Percentiles rank a stretch among this genome's conserved stretches.
phyloP scores from a whole-genome alignment of 2,329 filamentous ascomycete genomes.

The Didymosphaeria variabile region DNA sequence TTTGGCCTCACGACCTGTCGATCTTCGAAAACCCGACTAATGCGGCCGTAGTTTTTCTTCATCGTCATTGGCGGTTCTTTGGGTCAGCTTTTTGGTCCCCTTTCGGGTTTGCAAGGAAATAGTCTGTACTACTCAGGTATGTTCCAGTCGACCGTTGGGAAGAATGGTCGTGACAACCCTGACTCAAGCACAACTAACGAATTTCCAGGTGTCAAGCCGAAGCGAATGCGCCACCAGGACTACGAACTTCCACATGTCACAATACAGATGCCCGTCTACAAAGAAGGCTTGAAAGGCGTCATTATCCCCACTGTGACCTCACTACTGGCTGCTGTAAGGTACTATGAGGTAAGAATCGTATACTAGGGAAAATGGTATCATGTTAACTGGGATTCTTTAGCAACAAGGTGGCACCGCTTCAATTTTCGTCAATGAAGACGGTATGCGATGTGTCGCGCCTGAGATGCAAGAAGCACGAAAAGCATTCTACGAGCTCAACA shows the following conservation, averaged over 20 bases:
- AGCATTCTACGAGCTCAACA: constrained; percentile 59
- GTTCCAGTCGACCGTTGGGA: too few species aligned
- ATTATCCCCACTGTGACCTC: constrained; percentile 80
- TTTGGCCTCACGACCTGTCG: not conserved
- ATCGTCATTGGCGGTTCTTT: constrained; percentile 52
- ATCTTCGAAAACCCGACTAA: constrained; percentile 17
- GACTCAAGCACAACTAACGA: not conserved
- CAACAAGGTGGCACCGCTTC: constrained; percentile 67
- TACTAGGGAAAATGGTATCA: too few species aligned
- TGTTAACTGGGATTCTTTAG: constrained; percentile 21
- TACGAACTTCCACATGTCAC: constrained; percentile 70
- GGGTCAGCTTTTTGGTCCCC: constrained; percentile 62
- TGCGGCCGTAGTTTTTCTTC: constrained; percentile 26
- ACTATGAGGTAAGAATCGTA: constrained; percentile 42
- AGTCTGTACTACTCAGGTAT: constrained; percentile 37
- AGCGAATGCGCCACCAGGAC: constrained; percentile 25
- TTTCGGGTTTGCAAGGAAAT: constrained; percentile 35
- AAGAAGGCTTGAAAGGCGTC: constrained; percentile 77
- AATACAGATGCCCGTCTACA: constrained; percentile 87
- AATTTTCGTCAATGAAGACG: constrained; percentile 72
- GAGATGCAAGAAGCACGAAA: constrained; percentile 54
- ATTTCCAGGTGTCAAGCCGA: constrained; percentile 27
- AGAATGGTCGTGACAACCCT: too few species aligned
- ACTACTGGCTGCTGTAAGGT: constrained; percentile 69
- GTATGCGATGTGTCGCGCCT: constrained; percentile 64